Conservation (phyloP, 2,329 filamentous ascomycete genomes). For the Aspergillus alliaceus region DNA sequence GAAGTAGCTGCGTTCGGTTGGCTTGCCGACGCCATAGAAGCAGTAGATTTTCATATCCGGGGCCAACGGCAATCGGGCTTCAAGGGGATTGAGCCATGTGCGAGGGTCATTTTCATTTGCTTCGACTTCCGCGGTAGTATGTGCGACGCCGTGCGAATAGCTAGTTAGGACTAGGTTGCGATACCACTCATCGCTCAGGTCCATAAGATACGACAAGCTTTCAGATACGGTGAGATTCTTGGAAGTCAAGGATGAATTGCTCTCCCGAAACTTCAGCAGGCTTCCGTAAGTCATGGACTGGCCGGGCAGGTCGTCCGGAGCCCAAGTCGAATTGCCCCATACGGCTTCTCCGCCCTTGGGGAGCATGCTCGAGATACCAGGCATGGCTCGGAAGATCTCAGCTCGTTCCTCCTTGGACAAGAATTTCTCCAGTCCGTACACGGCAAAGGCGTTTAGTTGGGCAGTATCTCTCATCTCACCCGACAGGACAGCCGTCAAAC, state of each 20-base stretch:
- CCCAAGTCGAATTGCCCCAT: slow-evolving; percentile 88
- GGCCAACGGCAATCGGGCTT: slow-evolving; percentile 81
- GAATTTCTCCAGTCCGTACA: slow-evolving; percentile 96
- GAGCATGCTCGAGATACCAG: slow-evolving; percentile 93
- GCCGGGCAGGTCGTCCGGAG: slow-evolving; percentile 78
- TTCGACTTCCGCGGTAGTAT: slow-evolving; percentile 76
- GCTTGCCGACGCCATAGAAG: slow-evolving; percentile 93
- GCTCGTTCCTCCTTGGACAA: slow-evolving; percentile 85
- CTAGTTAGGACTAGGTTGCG: slow-evolving; percentile 66
- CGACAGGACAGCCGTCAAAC: slow-evolving; percentile 82
- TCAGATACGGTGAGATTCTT: slow-evolving; percentile 78
- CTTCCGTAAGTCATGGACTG: slow-evolving; percentile 75
- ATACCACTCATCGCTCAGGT: slow-evolving; percentile 85
- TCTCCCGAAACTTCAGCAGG: slow-evolving; percentile 77
- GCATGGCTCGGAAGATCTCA: slow-evolving; percentile 95
- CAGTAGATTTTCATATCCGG: slow-evolving; percentile 93
- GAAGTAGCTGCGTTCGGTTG: slow-evolving; percentile 89
- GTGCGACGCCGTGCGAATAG: slow-evolving; percentile 88
- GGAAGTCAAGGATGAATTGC: slow-evolving; percentile 60
- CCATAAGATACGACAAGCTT: slow-evolving; percentile 75
- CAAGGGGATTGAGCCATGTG: slow-evolving; percentile 97
- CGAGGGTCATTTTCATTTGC: slow-evolving; percentile 71
- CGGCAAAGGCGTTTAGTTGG: slow-evolving; percentile 91
- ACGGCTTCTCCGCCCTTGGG: slow-evolving; percentile 89
- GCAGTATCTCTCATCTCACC: slow-evolving; percentile 99